Evolutionary conservation across 164 flowering plant genomes (phyloP), one percentile per base, ranked within the genome.

Genomic region (Aristolochia californica): DNA sequence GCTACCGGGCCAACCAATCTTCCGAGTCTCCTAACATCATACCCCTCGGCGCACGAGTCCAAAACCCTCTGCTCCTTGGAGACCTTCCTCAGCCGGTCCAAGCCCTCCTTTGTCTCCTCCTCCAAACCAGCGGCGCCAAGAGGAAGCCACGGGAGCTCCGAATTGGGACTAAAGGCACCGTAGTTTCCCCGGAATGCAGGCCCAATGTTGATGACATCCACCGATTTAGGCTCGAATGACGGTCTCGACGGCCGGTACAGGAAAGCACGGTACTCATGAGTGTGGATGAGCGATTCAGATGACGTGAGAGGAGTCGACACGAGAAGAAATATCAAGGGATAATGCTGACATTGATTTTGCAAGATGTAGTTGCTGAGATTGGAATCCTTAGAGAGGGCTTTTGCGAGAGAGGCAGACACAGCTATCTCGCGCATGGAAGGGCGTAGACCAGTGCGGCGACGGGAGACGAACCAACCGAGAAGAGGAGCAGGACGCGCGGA

Each of bases 131-230:
- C 91, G 30, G 67, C 18, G 48, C 62, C 45, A 65, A 57, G 77
- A 1, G 66, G 26, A 66, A 93, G 34, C 48, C 26, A 58, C n/a
- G 98, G 97, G 43, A 89, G 77, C 2, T 68, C 61, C 9, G 94
- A 77, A 52, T 52, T 78, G 14, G 98, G 88, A 61, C 68, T 65
- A 53, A 89, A 93, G 1, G 72, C 63, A 11, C 78, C 79, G 58
- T 93, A 93, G 59, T 85, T 83, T 10, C 77, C 80, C 0, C 97
- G 79, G 58, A 89, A 93, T 5, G 78, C 87, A 1, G 98, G 97
- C 0, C 97, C 98, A 45, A 93, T 75, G 64, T 93, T 93, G 24
- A 84, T 64, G 5, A 93, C 53, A 25, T 75, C 69, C 27, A 93
- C 28, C 10, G 89, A 74, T 50, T 62, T 77, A 4, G 87, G 73